Conservation (phyloP, 2,329 filamentous ascomycete genomes). For the Claviceps capensis region DNA sequence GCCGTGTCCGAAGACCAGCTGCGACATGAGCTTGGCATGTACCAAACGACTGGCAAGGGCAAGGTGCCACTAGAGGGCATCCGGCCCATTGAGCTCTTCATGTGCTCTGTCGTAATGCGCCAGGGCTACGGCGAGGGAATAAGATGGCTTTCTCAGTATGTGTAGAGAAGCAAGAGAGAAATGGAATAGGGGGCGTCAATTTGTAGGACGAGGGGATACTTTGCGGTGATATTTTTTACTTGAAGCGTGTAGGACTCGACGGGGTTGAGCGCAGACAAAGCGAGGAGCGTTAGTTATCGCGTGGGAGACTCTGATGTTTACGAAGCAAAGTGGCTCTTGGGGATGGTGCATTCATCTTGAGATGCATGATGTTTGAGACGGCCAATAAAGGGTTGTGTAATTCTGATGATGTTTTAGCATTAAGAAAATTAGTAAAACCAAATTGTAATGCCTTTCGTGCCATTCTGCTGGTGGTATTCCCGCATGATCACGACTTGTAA, state of each 20-base stretch:
- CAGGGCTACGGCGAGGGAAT: constrained; percentile 90
- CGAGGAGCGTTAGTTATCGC: background rate
- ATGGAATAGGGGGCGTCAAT: background rate
- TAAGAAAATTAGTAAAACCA: background rate
- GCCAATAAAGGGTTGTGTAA: constrained; percentile 21
- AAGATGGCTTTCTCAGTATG: constrained; percentile 85
- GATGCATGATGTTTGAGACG: constrained; percentile 8
- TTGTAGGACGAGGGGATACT: background rate
- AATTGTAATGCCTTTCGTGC: background rate
- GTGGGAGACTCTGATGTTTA: background rate
- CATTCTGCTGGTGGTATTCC: background rate
- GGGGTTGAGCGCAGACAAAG: background rate
- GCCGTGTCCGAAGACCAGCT: constrained; percentile 93
- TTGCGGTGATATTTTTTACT: background rate
- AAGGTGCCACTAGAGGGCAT: constrained; percentile 88
- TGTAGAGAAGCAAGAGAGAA: constrained; percentile 35
- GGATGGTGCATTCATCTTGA: constrained; percentile 21
- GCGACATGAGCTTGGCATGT: constrained; percentile 79
- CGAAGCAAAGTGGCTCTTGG: constrained; percentile 10
- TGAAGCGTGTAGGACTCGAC: background rate
- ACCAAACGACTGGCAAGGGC: constrained; percentile 93
- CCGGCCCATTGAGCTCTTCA: constrained; percentile 91
- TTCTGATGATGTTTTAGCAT: constrained; percentile 9
- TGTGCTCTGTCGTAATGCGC: constrained; percentile 98
- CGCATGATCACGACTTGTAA: background rate